These are phyloP conservation scores for Castanopsis chinensis DNA, from an alignment of 306 rosid species.

Conservation along the genomic window DNA sequence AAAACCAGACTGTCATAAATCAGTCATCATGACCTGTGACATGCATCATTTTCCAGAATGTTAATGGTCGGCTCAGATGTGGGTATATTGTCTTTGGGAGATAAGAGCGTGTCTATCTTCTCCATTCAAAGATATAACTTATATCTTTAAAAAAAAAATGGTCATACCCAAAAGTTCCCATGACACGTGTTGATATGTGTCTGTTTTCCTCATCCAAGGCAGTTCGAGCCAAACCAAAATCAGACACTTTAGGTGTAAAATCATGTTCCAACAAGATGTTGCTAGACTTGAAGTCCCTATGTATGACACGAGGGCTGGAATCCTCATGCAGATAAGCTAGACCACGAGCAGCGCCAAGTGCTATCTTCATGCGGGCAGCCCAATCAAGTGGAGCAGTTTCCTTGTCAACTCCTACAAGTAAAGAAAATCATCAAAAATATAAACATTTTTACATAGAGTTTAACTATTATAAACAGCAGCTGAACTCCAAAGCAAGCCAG, in stretches of 20 bases:
- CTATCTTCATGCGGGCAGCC: constrained; percentile 82
- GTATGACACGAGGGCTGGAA: constrained; percentile 96
- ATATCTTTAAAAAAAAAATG: constrained; percentile 9
- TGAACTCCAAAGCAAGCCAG: constrained; percentile 3
- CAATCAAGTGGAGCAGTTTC: constrained; percentile 70
- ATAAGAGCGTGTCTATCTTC: background rate
- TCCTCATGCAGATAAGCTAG: constrained; percentile 94
- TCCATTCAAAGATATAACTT: background rate
- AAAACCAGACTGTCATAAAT: constrained; percentile 3
- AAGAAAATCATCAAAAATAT: constrained; percentile 12
- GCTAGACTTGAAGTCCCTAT: constrained; percentile 93
- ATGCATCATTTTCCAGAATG: background rate
- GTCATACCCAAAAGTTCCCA: constrained; percentile 98
- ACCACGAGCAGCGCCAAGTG: constrained; percentile 96
- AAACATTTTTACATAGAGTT: constrained; percentile 15
- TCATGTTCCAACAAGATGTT: constrained; percentile 90
- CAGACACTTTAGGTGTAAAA: constrained; percentile 93
- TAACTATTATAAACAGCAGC: background rate
- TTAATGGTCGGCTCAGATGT: background rate
- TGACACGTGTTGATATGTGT: constrained; percentile 92
- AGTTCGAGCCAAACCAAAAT: constrained; percentile 93
- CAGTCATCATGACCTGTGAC: background rate
- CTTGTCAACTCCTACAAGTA: constrained; percentile 67
- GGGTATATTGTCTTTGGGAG: background rate
- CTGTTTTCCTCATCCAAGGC: constrained; percentile 80